Evolutionary conservation across 495 filamentous ascomycete species (phyloP).

Genomic region (Trichocladium uniseriatum): DNA sequence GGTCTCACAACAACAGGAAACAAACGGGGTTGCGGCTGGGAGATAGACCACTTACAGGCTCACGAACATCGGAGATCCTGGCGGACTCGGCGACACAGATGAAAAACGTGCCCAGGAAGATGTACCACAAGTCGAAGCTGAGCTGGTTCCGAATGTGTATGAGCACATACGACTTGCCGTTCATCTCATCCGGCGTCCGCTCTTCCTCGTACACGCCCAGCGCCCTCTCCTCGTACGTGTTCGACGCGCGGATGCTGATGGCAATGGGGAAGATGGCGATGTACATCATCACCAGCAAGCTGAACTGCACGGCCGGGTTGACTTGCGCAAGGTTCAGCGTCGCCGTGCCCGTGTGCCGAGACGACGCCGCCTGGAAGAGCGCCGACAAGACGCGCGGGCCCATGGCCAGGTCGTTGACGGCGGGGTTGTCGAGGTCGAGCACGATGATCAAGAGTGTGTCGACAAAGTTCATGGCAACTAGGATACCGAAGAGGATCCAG

Average conservation of each 20-base stretch:
- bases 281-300: slow-evolving; percentile 95
- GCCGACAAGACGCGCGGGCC: slow-evolving; percentile 66
- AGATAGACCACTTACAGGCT: slow-evolving; percentile 1
- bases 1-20: no score
- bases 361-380: slow-evolving; percentile 74
- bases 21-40: no score
- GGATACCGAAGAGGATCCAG: slow-evolving; percentile 82
- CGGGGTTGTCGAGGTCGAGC: slow-evolving; percentile 64
- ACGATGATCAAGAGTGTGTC: slow-evolving; percentile 79
- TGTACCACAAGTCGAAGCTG: slow-evolving; percentile 72
- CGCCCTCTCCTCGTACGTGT: slow-evolving; percentile 87
- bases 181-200: slow-evolving; percentile 38
- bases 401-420: slow-evolving; percentile 49
- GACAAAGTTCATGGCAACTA: slow-evolving; percentile 63
- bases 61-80: slow-evolving; percentile 10
- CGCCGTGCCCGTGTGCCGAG: slow-evolving; percentile 73
- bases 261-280: slow-evolving; percentile 92
- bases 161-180: slow-evolving; percentile 65
- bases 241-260: slow-evolving; percentile 79
- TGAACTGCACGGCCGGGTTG: slow-evolving; percentile 82
- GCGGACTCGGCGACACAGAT: slow-evolving; percentile 70
- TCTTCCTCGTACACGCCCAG: slow-evolving; percentile 65
- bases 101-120: slow-evolving; percentile 71
- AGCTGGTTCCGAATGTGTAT: slow-evolving; percentile 76
- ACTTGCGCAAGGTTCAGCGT: slow-evolving; percentile 60